A percentile compares a stretch with the other conserved stretches of the same genome.
These are phyloP conservation scores for Kluyveromyces aestuarii DNA, from an alignment of 805 yeast genomes.

Conservation along the genomic window DNA sequence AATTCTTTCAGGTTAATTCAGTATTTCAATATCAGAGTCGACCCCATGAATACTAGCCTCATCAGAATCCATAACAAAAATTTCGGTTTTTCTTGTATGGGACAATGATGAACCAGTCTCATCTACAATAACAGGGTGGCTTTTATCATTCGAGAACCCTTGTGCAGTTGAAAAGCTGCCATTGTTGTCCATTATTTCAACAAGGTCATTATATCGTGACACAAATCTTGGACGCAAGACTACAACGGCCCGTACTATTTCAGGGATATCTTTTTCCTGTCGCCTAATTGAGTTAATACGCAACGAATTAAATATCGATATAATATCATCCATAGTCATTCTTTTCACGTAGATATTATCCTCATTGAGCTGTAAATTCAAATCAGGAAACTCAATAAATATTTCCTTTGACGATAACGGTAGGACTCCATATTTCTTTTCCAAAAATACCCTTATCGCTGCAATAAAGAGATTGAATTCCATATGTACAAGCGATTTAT, in stretches of 20 bases:
- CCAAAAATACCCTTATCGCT: conserved; percentile 18
- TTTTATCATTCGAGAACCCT: conserved; percentile 25
- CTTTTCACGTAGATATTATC: conserved; percentile 27
- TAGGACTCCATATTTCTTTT: conserved; percentile 14
- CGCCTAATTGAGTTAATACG: conserved; percentile 17
- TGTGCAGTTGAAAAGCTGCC: conserved; percentile 23
- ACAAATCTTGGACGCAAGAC: conserved; percentile 24
- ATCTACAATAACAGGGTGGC: conserved; percentile 26
- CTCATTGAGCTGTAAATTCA: conserved; percentile 25
- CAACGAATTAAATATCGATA: conserved; percentile 23
- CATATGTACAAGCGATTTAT: background rate
- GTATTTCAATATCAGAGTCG: conserved; percentile 3
- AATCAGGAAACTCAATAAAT: conserved; percentile 16
- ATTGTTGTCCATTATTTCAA: conserved; percentile 25
- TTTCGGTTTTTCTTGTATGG: conserved; percentile 7
- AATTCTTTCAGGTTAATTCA: background rate
- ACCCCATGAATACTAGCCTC: conserved; percentile 9
- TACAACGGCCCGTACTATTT: conserved; percentile 11
- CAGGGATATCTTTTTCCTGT: conserved; percentile 16
- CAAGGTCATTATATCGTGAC: conserved; percentile 26
- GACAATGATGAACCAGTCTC: conserved; percentile 8
- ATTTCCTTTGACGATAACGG: conserved; percentile 23
- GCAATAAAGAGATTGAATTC: conserved; percentile 1
- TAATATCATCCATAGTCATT: conserved; percentile 23
- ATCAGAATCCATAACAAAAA: conserved; percentile 18